Conservation (phyloP, 495 filamentous ascomycete species). For the Lepraria neglecta region DNA sequence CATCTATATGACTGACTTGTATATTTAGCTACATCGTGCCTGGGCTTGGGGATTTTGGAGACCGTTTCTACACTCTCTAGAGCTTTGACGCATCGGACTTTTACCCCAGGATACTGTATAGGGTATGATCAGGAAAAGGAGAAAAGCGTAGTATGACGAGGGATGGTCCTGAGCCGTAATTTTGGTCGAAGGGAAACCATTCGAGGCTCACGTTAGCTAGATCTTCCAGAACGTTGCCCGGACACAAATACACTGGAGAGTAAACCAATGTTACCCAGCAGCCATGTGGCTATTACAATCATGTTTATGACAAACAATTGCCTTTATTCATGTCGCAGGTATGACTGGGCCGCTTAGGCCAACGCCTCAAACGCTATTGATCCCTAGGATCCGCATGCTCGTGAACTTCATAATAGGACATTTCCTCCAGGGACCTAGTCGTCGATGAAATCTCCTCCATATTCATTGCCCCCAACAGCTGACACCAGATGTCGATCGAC, state of each 20-base stretch:
- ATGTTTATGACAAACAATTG: too few species aligned
- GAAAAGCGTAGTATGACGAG: too few species aligned
- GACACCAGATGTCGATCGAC: constrained; percentile 25
- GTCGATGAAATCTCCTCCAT: constrained; percentile 25
- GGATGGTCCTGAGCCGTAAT: too few species aligned
- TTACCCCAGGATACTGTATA: not conserved
- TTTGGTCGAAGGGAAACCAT: too few species aligned
- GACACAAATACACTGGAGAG: too few species aligned
- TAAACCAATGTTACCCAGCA: too few species aligned
- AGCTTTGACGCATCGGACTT: not conserved
- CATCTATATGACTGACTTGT: not conserved
- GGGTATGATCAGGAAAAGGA: not conserved
- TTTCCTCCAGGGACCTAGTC: constrained; percentile 27
- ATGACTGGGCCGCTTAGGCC: not conserved
- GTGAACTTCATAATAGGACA: not conserved
- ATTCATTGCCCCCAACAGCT: constrained; percentile 29
- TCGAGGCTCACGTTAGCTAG: too few species aligned
- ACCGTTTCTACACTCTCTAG: constrained; percentile 90
- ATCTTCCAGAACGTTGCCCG: too few species aligned
- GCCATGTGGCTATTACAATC: too few species aligned
- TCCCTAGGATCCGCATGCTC: not conserved
- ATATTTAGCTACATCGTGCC: constrained; percentile 82
- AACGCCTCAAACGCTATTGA: not conserved
- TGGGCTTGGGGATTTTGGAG: constrained; percentile 92
- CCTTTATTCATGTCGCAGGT: too few species aligned